Base-by-base conservation (phyloP, 2,329 filamentous ascomycete species). In the Arthrobotrys musiformis region DNA sequence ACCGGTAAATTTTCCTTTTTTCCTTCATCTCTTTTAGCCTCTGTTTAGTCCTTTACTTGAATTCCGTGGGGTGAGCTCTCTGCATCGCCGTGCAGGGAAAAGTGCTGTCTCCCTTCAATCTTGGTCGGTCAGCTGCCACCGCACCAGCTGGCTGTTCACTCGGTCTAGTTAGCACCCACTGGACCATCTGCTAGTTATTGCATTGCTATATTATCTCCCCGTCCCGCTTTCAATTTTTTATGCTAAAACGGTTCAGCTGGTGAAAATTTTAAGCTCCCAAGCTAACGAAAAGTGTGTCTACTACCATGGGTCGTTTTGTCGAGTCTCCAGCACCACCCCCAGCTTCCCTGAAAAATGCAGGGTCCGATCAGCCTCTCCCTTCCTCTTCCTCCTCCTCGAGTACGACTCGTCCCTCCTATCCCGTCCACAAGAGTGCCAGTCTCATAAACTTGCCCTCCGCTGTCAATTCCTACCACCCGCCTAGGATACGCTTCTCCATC, bases 401-500 rank as follows among this genome's bases (percentile, higher is more conserved):
- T 48, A 22, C 13, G 9, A 30, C 46, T 2, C 4, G 13, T 52
- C 50, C 28, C 15, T 33, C 50, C n/a, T 70, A 68, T 30, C 70
- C 62, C 33, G 70, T 77, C 30, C 73, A 77, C 52, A 77, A 77
- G 73, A 70, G 66, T 61, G 40, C 40, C 44, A 70, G 63, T 35
- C 73, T 77, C 24, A 61, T 77, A 35, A 77, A 77, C 54, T 61
- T 77, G 52, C 79, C 81, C 13, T 70, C 66, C 13, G 66, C 73
- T 4, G 15, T 61, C 48, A 77, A 70, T 62, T 70, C 83, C 84
- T 76, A 88, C 61, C 89, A 90, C 79, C 89, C 87, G 79, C 86
- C 87, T 79, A 86, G 89, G 84, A 86, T 90, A 82, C 90, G 91
- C 78, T 90, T 93, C 84, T 94, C 93, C 61, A 90, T 94, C 82